Conservation (phyloP, 2,329 filamentous ascomycete species). For the Neofusicoccum sp. region DNA sequence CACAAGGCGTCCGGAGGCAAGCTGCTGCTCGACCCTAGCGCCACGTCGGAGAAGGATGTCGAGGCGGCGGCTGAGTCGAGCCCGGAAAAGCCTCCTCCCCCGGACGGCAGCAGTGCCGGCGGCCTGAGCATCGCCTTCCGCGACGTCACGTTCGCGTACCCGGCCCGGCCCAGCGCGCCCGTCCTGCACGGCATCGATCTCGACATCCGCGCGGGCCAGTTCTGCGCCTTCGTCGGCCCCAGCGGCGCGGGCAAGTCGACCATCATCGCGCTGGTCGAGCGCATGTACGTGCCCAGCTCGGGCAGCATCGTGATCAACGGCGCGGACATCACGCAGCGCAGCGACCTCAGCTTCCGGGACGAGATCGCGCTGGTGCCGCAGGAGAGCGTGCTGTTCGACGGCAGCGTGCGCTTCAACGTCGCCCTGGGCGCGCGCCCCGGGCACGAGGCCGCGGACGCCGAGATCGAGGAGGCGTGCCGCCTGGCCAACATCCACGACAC, state of each 20-base stretch:
- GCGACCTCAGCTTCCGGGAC: not conserved
- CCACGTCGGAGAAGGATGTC: constrained; percentile 23
- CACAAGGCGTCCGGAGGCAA: not conserved
- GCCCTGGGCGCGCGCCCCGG: constrained; percentile 52
- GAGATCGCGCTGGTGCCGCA: constrained; percentile 49
- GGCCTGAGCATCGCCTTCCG: constrained; percentile 53
- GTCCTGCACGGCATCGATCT: constrained; percentile 59
- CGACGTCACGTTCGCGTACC: constrained; percentile 64
- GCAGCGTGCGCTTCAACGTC: constrained; percentile 49
- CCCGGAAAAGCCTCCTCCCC: not conserved
- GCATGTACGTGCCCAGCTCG: constrained; percentile 53
- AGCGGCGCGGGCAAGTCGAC: constrained; percentile 68
- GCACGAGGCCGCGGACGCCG: constrained; percentile 55
- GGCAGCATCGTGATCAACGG: constrained; percentile 56
- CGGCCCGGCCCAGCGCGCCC: constrained; percentile 57
- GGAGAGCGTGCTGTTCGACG: constrained; percentile 49
- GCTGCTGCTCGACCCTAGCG: constrained; percentile 23
- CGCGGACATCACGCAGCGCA: constrained; percentile 40
- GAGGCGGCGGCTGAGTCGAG: constrained; percentile 26
- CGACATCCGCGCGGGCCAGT: constrained; percentile 58
- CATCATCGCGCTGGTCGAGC: constrained; percentile 54
- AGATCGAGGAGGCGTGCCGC: constrained; percentile 65
- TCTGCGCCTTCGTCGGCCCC: constrained; percentile 63
- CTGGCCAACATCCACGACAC: constrained; percentile 70
- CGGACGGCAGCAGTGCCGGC: not conserved